Base-by-base conservation (phyloP, 192 early-diverging fungal genomes). In the Backusella parvicylindrica region DNA sequence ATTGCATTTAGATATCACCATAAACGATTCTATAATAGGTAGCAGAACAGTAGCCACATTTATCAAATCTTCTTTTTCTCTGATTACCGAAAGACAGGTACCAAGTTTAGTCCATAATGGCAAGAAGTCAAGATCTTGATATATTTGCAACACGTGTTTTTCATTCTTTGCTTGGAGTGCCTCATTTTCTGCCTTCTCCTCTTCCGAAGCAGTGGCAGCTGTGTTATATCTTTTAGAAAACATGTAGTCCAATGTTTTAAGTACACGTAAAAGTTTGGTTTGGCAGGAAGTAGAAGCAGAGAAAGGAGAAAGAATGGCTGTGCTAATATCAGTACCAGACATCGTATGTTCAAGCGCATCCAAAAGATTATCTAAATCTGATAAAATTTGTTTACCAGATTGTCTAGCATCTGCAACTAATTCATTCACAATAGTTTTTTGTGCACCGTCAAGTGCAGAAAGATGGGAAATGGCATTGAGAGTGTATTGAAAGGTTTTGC, bases 1-100 rank as follows among this genome's bases (percentile, higher is more conserved):
- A n/a, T 93, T 92, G 40, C 96, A 95, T 86, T 95, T 97, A 40
- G 93, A 96, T 16, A 99, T 92, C 23, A 99, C 98, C 97, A 99
- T 97, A 73, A 97, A 97, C 6, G 95, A 92, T 85, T 99, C 98
- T 77, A 99, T 97, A 28, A 96, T 78, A 18, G 98, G 98, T 56
- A 99, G 81, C 6, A 99, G 79, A 21, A 98, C 94, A 0, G 98
- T 98, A 1, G 94, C 96, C 8, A 97, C 92, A 79, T 96, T 92
- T 23, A 93, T 90, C 80, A 97, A 86, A 47, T 96, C 94, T 12
- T 89, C 83, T 50, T 93, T 90, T 33, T 92, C 87, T 31, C 88
- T 87, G 68, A 96, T 94, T 50, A 89, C 75, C 6, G 85, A 80
- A 70, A 99, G 84, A 50, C 91, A 92, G 18, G 82, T 76, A 23